Percentiles rank a stretch among this genome's conserved stretches.
These are phyloP conservation scores for Arthrinium phaeospermum DNA, from an alignment of 2,329 filamentous ascomycete genomes.

Conservation along the genomic window DNA sequence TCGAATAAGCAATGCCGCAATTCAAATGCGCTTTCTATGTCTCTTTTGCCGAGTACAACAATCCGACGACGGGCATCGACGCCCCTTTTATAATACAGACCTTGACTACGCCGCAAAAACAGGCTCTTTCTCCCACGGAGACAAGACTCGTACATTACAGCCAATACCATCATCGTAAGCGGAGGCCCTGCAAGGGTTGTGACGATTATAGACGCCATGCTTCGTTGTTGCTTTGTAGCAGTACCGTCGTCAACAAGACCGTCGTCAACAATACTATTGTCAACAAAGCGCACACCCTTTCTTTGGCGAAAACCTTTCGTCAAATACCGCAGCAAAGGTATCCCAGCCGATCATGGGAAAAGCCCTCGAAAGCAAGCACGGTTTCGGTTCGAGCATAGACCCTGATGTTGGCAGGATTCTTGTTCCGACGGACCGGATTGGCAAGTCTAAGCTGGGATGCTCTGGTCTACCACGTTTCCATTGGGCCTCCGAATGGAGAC, in stretches of 20 bases:
- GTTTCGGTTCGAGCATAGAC: neutral
- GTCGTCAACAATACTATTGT: neutral
- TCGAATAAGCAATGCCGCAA: neutral
- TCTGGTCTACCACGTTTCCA: neutral
- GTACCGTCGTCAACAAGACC: neutral
- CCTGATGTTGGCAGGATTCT: neutral
- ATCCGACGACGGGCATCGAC: neutral
- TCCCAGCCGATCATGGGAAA: neutral
- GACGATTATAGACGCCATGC: neutral
- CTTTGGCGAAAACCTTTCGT: neutral
- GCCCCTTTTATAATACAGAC: neutral
- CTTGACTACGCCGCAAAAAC: neutral
- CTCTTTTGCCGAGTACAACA: neutral
- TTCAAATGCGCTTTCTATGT: neutral
- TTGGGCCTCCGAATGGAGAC: neutral
- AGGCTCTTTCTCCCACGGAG: neutral
- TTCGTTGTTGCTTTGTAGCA: neutral
- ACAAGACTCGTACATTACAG: neutral
- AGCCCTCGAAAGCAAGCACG: neutral
- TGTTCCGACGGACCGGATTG: neutral
- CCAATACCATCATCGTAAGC: neutral
- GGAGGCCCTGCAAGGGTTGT: neutral
- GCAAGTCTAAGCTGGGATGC: neutral
- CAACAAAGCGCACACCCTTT: neutral
- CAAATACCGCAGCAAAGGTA: neutral